Conservation (phyloP, 1,284 basidiomycete genomes). For the Schizophyllum commune region DNA sequence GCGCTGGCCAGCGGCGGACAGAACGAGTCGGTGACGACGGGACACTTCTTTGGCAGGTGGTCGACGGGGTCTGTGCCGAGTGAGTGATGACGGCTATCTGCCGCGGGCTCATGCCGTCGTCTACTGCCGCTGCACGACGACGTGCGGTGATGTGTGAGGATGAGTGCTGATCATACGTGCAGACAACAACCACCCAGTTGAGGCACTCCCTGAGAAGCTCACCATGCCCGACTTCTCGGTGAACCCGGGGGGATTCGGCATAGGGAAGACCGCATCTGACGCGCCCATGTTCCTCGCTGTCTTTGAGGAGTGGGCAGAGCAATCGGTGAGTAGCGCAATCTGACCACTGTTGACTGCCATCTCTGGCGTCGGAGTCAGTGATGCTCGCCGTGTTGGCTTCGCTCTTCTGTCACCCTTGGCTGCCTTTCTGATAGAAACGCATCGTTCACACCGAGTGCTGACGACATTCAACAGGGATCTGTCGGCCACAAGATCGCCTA, state of each 20-base stretch:
- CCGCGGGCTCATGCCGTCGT: too few relatives aligned
- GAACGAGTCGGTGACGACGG: conserved; percentile 6
- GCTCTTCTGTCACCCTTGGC: too few relatives aligned
- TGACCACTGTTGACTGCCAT: not conserved
- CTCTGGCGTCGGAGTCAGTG: too few relatives aligned
- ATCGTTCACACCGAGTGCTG: not conserved
- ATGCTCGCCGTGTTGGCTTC: too few relatives aligned
- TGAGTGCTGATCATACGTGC: not conserved
- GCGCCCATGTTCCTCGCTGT: conserved; percentile 13
- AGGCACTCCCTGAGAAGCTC: conserved; percentile 8
- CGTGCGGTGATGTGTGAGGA: too few relatives aligned
- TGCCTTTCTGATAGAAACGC: too few relatives aligned
- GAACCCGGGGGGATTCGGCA: conserved; percentile 9
- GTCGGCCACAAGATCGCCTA: not conserved
- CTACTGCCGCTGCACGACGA: too few relatives aligned
- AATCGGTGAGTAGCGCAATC: not conserved
- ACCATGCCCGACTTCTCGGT: conserved; percentile 14
- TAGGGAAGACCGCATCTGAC: conserved; percentile 6
- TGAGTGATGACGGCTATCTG: conserved; percentile 8
- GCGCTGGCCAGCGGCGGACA: not conserved
- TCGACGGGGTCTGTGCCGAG: conserved; percentile 36
- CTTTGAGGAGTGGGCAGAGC: conserved; percentile 12
- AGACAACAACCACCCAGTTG: conserved; percentile 9
- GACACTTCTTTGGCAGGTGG: conserved; percentile 34
- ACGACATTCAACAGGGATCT: not conserved